Percentiles rank a stretch among this genome's conserved stretches.
phyloP scores from a whole-genome alignment of 1,284 basidiomycete genomes.

The Ceratobasidium sp. region DNA sequence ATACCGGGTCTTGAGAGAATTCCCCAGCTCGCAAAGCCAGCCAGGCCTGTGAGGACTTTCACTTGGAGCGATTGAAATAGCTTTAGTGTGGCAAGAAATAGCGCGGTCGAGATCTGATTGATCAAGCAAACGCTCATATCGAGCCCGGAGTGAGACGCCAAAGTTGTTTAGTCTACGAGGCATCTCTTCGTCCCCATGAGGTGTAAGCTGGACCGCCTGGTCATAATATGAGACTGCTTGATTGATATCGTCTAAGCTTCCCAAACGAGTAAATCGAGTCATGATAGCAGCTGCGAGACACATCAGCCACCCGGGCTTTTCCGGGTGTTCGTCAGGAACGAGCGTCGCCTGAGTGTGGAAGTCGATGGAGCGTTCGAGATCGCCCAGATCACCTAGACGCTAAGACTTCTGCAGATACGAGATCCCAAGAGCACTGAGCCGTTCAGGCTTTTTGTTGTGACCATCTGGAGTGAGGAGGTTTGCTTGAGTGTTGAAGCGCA shows the following conservation, averaged over 20 bases:
- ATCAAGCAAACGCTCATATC: not conserved
- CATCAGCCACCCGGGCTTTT: not conserved
- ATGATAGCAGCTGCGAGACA: not conserved
- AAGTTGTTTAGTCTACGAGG: not conserved
- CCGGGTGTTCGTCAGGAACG: not conserved
- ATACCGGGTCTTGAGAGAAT: not conserved
- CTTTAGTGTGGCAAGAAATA: not conserved
- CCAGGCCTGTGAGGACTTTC: not conserved
- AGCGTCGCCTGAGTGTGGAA: not conserved
- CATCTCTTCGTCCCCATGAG: not conserved
- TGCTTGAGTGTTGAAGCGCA: too few species aligned
- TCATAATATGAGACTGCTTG: not conserved
- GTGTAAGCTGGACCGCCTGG: not conserved
- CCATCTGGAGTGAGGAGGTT: too few species aligned
- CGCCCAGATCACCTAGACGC: not conserved
- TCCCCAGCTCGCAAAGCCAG: not conserved
- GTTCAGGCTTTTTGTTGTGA: too few species aligned
- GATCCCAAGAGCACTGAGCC: not conserved
- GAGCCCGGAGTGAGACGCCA: not conserved
- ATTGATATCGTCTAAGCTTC: not conserved
- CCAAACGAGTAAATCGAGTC: not conserved
- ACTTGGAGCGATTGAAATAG: not conserved
- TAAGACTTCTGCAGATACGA: not conserved
- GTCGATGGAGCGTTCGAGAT: constrained; percentile 7
- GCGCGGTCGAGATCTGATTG: not conserved